Evolutionary conservation across 2,329 filamentous ascomycete species (phyloP).

Genomic region (Alternaria triticimaculans): DNA sequence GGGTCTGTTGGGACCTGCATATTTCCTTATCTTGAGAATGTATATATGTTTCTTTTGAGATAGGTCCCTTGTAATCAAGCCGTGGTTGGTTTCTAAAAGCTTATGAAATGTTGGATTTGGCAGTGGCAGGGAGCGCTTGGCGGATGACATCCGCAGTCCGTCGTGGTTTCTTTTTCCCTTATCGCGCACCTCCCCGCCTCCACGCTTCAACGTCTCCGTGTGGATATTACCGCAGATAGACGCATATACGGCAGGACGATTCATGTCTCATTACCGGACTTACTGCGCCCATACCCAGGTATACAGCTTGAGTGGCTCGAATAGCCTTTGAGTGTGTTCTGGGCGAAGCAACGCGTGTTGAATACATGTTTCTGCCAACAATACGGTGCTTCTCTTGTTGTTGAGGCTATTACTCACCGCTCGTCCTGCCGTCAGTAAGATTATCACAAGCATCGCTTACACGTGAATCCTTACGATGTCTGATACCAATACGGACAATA

Average conservation of each 20-base stretch:
- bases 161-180: not conserved
- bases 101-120: not conserved
- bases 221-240: not conserved
- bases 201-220: not conserved
- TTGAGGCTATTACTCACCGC: not conserved
- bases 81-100: not conserved
- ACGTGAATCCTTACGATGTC: not conserved
- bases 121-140: not conserved
- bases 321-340: not conserved
- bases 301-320: not conserved
- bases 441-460: not conserved
- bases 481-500: not conserved
- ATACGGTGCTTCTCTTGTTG: not conserved
- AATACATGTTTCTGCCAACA: not conserved
- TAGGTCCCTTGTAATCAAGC: conserved; percentile 6
- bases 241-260: not conserved
- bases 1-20: not conserved
- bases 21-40: not conserved
- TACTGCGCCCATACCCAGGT: not conserved
- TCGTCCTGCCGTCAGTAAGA: not conserved
- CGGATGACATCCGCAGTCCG: not conserved
- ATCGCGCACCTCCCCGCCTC: not conserved
- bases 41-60: not conserved
- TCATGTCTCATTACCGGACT: not conserved
- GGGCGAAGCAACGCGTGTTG: not conserved